A percentile compares a stretch with the other conserved stretches of the same genome.
Evolutionary conservation across 108 stramenopile species (phyloP).

Genomic region (Hondaea fermentalgiana): DNA sequence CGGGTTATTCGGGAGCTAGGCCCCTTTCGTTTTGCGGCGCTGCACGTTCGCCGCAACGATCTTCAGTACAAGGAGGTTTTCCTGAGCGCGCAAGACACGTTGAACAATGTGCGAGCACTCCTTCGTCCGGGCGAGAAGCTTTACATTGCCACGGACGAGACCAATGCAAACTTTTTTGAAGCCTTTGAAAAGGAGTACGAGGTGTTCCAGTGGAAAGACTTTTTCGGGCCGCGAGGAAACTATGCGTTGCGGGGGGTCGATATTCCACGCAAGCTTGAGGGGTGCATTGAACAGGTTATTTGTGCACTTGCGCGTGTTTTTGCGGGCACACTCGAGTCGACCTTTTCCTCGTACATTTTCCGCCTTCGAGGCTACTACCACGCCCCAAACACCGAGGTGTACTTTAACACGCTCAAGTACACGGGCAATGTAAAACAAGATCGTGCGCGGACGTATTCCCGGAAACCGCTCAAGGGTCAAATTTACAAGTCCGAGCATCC

Average conservation of each 20-base stretch:
- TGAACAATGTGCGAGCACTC: background rate
- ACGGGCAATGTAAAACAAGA: background rate
- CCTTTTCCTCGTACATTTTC: slow-evolving; percentile 7
- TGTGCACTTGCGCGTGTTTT: background rate
- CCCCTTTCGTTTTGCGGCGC: background rate
- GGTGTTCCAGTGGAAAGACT: background rate
- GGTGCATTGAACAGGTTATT: slow-evolving; percentile 16
- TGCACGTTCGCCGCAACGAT: slow-evolving; percentile 15
- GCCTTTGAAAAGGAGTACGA: background rate
- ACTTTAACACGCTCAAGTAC: slow-evolving; percentile 11
- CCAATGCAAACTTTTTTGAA: background rate
- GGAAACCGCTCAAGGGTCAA: slow-evolving; percentile 14
- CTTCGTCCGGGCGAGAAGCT: background rate
- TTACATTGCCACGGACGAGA: slow-evolving; percentile 4
- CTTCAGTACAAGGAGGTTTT: slow-evolving; percentile 13
- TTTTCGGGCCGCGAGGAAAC: background rate
- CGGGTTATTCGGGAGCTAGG: background rate
- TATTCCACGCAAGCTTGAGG: background rate
- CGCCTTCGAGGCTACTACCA: slow-evolving; percentile 8
- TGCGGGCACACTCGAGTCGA: slow-evolving; percentile 13
- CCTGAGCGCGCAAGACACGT: background rate
- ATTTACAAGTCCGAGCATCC: slow-evolving; percentile 18
- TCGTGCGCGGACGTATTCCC: background rate
- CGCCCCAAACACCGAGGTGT: background rate
- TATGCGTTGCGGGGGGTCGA: background rate